phyloP scores from a whole-genome alignment of 768 basidiomycete species.

The Candolleomyces eurysporus region DNA sequence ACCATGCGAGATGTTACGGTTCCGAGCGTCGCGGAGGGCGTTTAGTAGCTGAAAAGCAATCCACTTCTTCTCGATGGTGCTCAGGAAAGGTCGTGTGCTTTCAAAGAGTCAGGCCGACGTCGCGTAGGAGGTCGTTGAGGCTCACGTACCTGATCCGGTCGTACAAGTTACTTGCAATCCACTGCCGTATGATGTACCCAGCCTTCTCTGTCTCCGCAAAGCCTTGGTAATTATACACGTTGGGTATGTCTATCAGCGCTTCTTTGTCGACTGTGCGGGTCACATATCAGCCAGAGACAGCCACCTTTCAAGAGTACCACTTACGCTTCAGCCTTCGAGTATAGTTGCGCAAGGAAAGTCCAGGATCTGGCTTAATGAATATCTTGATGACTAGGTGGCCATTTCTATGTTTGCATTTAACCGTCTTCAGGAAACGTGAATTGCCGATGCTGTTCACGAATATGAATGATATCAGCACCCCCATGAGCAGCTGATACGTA shows the following conservation, averaged over 20 bases:
- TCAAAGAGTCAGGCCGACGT: not conserved
- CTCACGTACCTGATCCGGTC: constrained; percentile 87
- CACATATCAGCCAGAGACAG: constrained; percentile 3
- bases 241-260: constrained; percentile 76
- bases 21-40: constrained; percentile 78
- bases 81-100: constrained; percentile 95
- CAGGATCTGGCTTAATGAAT: constrained; percentile 92
- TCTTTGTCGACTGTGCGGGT: constrained; percentile 73
- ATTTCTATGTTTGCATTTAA: constrained; percentile 81
- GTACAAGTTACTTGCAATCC: constrained; percentile 91
- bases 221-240: constrained; percentile 85
- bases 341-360: constrained; percentile 71
- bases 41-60: constrained; percentile 91
- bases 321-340: constrained; percentile 76
- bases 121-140: not conserved
- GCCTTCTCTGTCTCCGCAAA: constrained; percentile 96
- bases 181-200: constrained; percentile 92
- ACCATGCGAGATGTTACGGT: constrained; percentile 90
- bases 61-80: constrained; percentile 94
- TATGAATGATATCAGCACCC: not conserved
- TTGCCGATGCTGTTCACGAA: constrained; percentile 53
- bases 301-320: constrained; percentile 13
- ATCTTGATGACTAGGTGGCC: constrained; percentile 90
- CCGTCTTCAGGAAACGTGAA: constrained; percentile 75
- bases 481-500: not conserved